Base-by-base conservation (phyloP, 1,284 basidiomycete species). In the Ganoderma meredithae region DNA sequence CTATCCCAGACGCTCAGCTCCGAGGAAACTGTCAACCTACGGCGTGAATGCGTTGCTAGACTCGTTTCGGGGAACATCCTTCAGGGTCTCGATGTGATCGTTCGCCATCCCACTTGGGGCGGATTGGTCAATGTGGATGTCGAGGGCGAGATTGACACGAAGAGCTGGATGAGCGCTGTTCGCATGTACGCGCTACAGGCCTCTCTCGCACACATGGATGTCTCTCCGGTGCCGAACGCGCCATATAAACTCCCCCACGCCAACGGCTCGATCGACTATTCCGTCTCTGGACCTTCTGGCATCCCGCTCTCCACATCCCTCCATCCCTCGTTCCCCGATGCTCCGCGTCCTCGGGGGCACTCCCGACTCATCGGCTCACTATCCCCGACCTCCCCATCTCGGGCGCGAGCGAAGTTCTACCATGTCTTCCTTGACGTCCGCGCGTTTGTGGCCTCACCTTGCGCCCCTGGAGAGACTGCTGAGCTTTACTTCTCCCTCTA, bases 401-500 rank as follows among this genome's bases (percentile, higher is more conserved):
- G 84, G 69, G 81, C 84, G n/a, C 79, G 86, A 33, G 86, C 86
- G 67, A 92, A 92, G 74, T 95, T 96, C 78, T 95, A 93, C 77
- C 96, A 99, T 76, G 86, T 97, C 68, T 93, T 92, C 74, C 85
- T 99, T 69, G 96, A 99, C 74, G 81, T 98, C 15, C 91, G 94
- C 44, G 95, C 96, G 0, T 97, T 99, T 75, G 92, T 97, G 33
- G 97, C 96, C 7, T 93, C 92, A 8, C 92, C 92, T 1, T 98
- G 96, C 79, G 85, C 90, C 0, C 92, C 95, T 0, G 96, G 96
- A 17, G 97, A 99, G 79, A 93, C 93, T 0, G 93, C 91, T 5
- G 97, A 99, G 78, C 88, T 99, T 5, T 96, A 93, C 80, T 98
- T 99, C 81, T 96, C 95, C 2, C 86, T 99, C 6, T 99, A 95